These are phyloP conservation scores for Amoeboradix gromovi DNA, from an alignment of 371 early-diverging fungal genomes.

Conservation along the genomic window DNA sequence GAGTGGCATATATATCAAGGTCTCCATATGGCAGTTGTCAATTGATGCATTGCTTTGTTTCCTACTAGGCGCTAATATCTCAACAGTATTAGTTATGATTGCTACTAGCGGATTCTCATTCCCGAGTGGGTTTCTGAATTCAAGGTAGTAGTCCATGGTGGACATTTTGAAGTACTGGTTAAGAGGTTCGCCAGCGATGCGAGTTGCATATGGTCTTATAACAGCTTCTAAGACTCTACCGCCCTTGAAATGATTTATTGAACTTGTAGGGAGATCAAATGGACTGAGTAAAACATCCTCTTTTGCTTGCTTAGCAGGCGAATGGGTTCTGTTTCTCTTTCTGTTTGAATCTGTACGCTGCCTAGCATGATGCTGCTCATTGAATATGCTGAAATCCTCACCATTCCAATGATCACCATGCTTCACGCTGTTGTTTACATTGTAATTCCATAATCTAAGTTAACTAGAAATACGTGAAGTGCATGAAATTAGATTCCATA, in stretches of 20 bases:
- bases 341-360: too few species aligned
- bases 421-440: slow-evolving; percentile 20
- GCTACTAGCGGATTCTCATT: neutral
- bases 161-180: neutral
- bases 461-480: slow-evolving; percentile 19
- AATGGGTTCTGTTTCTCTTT: too few species aligned
- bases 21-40: neutral
- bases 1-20: neutral
- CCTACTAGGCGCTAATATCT: neutral
- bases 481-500: slow-evolving; percentile 34
- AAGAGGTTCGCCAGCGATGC: neutral
- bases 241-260: neutral
- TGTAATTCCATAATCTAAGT: slow-evolving; percentile 29
- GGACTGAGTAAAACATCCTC: too few species aligned
- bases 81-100: neutral
- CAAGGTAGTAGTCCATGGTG: neutral
- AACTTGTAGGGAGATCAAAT: neutral
- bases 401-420: slow-evolving; percentile 66
- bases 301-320: too few species aligned
- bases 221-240: neutral
- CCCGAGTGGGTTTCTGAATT: neutral
- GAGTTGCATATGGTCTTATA: neutral
- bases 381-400: slow-evolving; percentile 47
- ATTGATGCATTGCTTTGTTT: neutral
- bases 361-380: too few species aligned